Evolutionary conservation across 768 basidiomycete species (phyloP).

Genomic region (Russula ochroleuca): DNA sequence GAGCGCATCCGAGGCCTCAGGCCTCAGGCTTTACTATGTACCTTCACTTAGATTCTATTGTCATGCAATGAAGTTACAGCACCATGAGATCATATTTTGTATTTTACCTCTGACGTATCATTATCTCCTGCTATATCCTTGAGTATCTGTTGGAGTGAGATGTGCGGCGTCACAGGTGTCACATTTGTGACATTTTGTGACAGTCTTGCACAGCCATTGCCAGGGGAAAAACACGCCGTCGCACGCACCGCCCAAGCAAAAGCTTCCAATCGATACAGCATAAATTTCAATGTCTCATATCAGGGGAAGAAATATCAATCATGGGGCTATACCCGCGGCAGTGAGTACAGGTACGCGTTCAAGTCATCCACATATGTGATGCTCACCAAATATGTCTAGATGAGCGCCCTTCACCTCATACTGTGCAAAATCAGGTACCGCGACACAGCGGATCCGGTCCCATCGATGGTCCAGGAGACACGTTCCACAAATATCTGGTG

Average conservation of each 20-base stretch:
- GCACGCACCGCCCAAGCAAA: background rate
- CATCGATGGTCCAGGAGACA: background rate
- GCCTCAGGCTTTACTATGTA: background rate
- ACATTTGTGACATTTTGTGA: background rate
- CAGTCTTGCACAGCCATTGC: background rate
- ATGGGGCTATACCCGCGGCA: constrained; percentile 1
- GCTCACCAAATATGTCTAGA: constrained; percentile 3
- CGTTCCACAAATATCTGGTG: constrained; percentile 2
- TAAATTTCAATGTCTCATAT: constrained; percentile 11
- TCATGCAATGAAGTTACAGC: background rate
- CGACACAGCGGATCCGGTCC: background rate
- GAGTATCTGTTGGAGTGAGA: no score
- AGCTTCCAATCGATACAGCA: background rate
- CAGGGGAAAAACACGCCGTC: background rate
- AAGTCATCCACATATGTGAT: background rate
- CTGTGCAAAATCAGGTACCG: background rate
- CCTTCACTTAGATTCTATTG: background rate
- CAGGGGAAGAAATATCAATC: constrained; percentile 3
- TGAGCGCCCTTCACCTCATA: background rate
- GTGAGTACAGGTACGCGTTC: background rate
- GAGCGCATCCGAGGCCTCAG: no score
- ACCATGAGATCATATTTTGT: background rate
- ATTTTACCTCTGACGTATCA: background rate
- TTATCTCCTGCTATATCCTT: no score
- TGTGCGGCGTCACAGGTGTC: background rate